These are phyloP conservation scores for Aspergillus carlsbadensis DNA, from an alignment of 495 filamentous ascomycete species.

Conservation along the genomic window DNA sequence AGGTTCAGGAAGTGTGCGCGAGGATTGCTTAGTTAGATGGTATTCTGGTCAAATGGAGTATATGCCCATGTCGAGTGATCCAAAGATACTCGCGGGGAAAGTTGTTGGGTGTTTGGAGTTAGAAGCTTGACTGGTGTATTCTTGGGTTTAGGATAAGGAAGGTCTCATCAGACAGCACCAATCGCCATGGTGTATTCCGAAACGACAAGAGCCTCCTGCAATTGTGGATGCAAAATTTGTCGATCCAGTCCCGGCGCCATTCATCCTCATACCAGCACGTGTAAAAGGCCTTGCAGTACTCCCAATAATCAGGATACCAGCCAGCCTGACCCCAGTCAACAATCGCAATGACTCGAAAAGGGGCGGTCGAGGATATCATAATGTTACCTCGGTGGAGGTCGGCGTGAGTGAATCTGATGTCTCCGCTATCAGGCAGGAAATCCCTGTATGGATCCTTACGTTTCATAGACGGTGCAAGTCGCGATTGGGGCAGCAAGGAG, in stretches of 20 bases:
- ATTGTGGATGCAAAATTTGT: conserved; percentile 25
- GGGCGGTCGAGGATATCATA: conserved; percentile 31
- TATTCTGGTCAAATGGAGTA: neutral
- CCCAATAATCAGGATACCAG: conserved; percentile 47
- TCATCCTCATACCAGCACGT: conserved; percentile 28
- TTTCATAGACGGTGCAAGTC: conserved; percentile 25
- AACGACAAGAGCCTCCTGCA: conserved; percentile 21
- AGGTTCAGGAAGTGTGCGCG: neutral
- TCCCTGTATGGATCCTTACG: conserved; percentile 36
- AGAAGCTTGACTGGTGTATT: neutral
- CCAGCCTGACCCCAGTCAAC: conserved; percentile 42
- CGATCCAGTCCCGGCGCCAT: conserved; percentile 31
- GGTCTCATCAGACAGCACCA: conserved; percentile 20
- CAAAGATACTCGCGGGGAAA: neutral
- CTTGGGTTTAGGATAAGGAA: too few relatives aligned
- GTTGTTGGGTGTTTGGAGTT: neutral
- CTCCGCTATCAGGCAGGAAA: conserved; percentile 36
- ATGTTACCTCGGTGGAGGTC: conserved; percentile 42
- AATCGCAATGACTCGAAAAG: conserved; percentile 30
- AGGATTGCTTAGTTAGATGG: neutral
- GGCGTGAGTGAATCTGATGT: conserved; percentile 39
- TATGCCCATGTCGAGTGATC: neutral
- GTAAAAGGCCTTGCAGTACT: conserved; percentile 41
- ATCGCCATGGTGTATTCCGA: conserved; percentile 30
- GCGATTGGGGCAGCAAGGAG: conserved; percentile 23